Percentiles rank a stretch among this genome's conserved stretches.
phyloP scores from a whole-genome alignment of 148 eudicot genomes.

The Beta vulgaris region DNA sequence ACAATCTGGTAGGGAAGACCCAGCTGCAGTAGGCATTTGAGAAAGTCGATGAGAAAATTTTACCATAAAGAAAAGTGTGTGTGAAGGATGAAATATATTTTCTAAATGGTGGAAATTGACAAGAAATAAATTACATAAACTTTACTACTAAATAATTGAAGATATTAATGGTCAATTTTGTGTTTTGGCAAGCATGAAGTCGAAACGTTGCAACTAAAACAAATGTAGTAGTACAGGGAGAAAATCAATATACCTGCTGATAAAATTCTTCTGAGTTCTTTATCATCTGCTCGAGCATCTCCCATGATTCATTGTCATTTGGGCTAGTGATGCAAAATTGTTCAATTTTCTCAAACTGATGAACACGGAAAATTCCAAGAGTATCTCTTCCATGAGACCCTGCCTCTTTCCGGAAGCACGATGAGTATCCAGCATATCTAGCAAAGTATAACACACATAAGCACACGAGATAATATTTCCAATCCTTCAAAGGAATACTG shows the following conservation, averaged over 20 bases:
- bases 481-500: not conserved
- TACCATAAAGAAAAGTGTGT: too few relatives aligned
- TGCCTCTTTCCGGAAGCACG: conserved; percentile 96
- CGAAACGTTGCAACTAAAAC: not conserved
- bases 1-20: conserved; percentile 80
- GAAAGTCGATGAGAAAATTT: too few relatives aligned
- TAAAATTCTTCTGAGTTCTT: conserved; percentile 82
- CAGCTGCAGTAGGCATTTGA: conserved; percentile 52
- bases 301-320: conserved; percentile 73
- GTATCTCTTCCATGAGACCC: conserved; percentile 96
- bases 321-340: conserved; percentile 87
- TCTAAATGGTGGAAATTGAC: too few relatives aligned
- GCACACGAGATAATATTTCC: conserved; percentile 2
- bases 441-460: conserved; percentile 13
- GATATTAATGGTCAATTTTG: too few relatives aligned
- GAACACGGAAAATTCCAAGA: conserved; percentile 87
- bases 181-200: too few relatives aligned
- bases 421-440: conserved; percentile 88
- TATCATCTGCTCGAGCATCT: conserved; percentile 91
- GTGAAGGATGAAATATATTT: too few relatives aligned
- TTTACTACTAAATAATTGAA: too few relatives aligned
- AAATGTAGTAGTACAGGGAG: not conserved
- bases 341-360: conserved; percentile 92
- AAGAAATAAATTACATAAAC: too few relatives aligned
- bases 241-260: conserved; percentile 46